Base-by-base conservation (phyloP, 495 filamentous ascomycete genomes). In the Annulohypoxylon maeteangense region DNA sequence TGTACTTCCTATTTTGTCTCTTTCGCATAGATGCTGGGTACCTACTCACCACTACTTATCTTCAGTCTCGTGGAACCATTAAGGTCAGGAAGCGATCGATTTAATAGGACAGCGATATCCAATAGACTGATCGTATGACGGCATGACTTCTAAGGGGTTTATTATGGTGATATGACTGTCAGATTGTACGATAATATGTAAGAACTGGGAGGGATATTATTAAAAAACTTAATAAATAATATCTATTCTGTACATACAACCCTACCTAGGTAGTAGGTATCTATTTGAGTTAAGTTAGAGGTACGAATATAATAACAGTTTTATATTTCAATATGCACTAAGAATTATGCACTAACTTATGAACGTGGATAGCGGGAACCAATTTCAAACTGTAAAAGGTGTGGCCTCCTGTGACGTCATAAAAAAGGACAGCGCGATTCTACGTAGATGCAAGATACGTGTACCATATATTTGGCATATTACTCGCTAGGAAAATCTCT, bases 391-490 rank as follows among this genome's bases (percentile, higher is more conserved):
- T 12, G 22, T 5, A 16, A 57, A 57, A 23, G 16, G 20, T 5
- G 36, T 34, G 11, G 12, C 10, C 36, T 32, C 11, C 32, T 20
- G 25, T 61, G 57, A 61, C 57, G 57, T 61, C 57, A 61, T 61
- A 11, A 31, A 27, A 61, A 8, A 22, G 18, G 27, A 61, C 42
- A 47, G 48, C 38, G 54, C 32, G 54, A 31, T 22, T 23, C 7
- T 57, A 57, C 32, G 54, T 57, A 42, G 14, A 22, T 40, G 10
- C 32, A 25, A 31, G 22, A 38, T 57, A 57, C 34, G 54, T 57
- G 54, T 25, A 23, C 20, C 54, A 40, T 40, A 3, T 40, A 40
- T 40, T 14, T 12, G n/a, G 11, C 36, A 40, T n/a, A 40, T n/a
- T 12, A 40, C 36, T 14, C 12, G 12, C 12, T 12, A n/a, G 2